Base-by-base conservation (phyloP, 2,329 filamentous ascomycete species). In the Acephala macrosclerotiorum region DNA sequence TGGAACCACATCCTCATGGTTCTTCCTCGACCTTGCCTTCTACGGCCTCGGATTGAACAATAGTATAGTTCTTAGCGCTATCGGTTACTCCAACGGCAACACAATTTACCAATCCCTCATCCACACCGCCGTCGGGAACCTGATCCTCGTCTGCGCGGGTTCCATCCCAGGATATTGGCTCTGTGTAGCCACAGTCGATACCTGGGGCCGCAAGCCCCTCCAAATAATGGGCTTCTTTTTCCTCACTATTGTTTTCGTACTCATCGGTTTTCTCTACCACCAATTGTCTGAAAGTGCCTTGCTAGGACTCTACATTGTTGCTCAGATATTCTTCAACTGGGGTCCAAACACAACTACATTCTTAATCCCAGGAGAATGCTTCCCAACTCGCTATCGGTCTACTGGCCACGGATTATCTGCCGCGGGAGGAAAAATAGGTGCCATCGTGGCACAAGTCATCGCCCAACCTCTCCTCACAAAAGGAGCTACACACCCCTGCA, bases 111-210 rank as follows among this genome's bases (percentile, higher is more conserved):
- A 89, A 16, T 85, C 86, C 65, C 84, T 95, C 67, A 87, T 87
- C 76, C 91, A 92, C 76, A 89, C 88, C 63, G 90, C 92, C 9
- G 84, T 93, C 1, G 92, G 92, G 7, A 92, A 92, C 76, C 85
- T 95, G 63, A 92, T 95, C 67, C 79, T 95, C 35, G 86, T 91
- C 66, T 92, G 90, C 72, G 92, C 92, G 6, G 92, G 92, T 42
- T 89, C 91, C 16, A 87, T 95, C 4, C 92, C 92, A 0, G 92
- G 92, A 14, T 95, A 94, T 80, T 94, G 91, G 91, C 84, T 90
- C 11, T 91, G 91, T 1, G 86, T 94, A 33, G 82, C 90, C 14
- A 88, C 87, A 0, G 87, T 94, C 66, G 92, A 95, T 77, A 92
- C 86, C 1, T 72, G 94, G 18, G 92, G 92, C 11, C 90, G 92